Evolutionary conservation across 768 basidiomycete genomes (phyloP), one percentile per base, ranked within the genome.

Genomic region (Rossbeevera mucosa): DNA sequence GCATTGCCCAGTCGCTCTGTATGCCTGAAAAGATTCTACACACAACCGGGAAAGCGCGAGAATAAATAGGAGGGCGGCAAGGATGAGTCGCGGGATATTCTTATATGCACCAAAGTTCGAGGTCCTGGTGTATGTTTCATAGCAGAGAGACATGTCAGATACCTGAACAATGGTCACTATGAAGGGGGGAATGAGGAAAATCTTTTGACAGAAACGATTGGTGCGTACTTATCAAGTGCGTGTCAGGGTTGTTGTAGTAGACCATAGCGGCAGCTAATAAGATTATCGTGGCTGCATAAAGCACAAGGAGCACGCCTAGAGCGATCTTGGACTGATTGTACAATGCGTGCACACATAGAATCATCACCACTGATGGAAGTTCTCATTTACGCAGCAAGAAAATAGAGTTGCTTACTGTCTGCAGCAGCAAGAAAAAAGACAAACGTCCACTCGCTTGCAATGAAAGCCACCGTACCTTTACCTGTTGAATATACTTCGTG

Each of bases 271-370:
- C 2, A 8, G 14, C 9, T 8, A 42, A 47, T 11, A 54, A 14
- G 28, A 51, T 4, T 5, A 64, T 20, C 5, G 38, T 49, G 4
- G 31, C 16, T 8, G 11, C 38, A 12, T 60, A 64, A 22, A 59
- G 4, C n/a, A 42, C 45, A 4, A 64, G 53, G 11, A 63, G 53
- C 18, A 53, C n/a, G 8, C 52, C 48, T 6, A 64, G 44, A 30
- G 64, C 20, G 13, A 46, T 31, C 49, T 14, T 59, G 22, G 59
- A 59, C 22, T 28, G 41, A n/a, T 33, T 20, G 30, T 64, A 64
- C 52, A 65, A 50, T 21, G 63, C 60, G 22, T 64, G 62, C 13
- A 65, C 52, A 0, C 63, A 56, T 7, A 64, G 24, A 43, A 65
- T 57, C 63, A 64, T 64, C 26, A 58, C 40, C 6, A 63, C 63